Base-by-base conservation (phyloP, 2,329 filamentous ascomycete genomes). In the Thielaviopsis ethacetica region DNA sequence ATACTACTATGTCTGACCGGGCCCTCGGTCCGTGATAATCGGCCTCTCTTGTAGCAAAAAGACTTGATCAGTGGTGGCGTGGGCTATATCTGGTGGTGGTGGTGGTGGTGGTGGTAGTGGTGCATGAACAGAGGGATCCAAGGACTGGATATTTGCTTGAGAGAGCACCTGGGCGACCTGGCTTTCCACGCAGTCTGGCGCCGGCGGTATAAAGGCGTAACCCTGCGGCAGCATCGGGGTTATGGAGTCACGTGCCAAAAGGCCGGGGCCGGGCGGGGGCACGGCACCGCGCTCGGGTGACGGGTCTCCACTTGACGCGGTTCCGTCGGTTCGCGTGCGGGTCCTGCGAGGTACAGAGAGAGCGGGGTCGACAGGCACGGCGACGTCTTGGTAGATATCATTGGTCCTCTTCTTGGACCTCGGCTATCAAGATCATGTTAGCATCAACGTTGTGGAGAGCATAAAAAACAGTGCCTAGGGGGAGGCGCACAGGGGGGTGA, bases 351-450 rank as follows among this genome's bases (percentile, higher is more conserved):
- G 26, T 5, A 41, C 24, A 21, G 49, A 21, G 26, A 21, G 9
- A n/a, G 19, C 53, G 19, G 24, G 3, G 30, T 55, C 34, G 22
- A 34, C 53, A 26, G 53, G 22, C 21, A 24, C 53, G 13, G 54
- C 19, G 5, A 53, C 51, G 41, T 22, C 50, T 24, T 52, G 38
- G 50, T 57, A 60, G 22, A 56, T 53, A 26, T 60, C 54, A 60
- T 44, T 60, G 38, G 44, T 60, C 22, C 59, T 56, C 54, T 60
- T 60, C 54, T 60, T 60, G 15, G 54, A 57, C 30, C 59, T 51
- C 12, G 59, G 59, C 59, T 60, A 22, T 53, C 7, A 7, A 26
- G 15, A 5, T 17, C 4, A n/a, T 53, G 15, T 53, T 53, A 30
- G 51, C 30, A n/a, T 30, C 19, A 53, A 17, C 17, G 5, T 24